phyloP scores from a whole-genome alignment of 768 basidiomycete species.

The Trametes cinnabarina region DNA sequence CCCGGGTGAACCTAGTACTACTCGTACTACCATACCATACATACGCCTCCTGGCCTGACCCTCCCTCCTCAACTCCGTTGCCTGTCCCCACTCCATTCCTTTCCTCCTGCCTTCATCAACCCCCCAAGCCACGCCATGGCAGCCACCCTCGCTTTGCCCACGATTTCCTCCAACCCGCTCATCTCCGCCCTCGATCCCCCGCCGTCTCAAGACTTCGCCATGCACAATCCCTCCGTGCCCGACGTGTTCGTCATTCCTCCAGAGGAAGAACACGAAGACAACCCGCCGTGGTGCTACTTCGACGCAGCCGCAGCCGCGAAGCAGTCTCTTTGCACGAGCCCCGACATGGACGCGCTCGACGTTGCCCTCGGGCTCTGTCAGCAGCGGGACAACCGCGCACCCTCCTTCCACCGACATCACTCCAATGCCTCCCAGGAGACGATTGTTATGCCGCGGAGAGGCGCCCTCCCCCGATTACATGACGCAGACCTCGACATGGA shows the following conservation, averaged over 20 bases:
- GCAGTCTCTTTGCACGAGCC: constrained; percentile 22
- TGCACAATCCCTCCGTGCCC: constrained; percentile 24
- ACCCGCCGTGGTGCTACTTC: constrained; percentile 35
- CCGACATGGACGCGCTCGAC: constrained; percentile 32
- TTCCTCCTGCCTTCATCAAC: background rate
- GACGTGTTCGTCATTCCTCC: constrained; percentile 38
- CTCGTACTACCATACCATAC: background rate
- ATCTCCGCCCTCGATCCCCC: constrained; percentile 23
- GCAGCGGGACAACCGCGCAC: constrained; percentile 32
- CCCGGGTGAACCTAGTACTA: background rate
- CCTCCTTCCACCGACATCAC: constrained; percentile 28
- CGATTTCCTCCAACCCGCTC: constrained; percentile 17
- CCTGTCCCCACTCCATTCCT: background rate
- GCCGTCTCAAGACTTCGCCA: constrained; percentile 28
- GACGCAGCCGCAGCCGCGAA: constrained; percentile 28
- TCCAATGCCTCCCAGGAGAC: constrained; percentile 26
- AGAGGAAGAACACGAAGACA: constrained; percentile 36
- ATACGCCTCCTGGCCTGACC: background rate
- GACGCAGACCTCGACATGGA: constrained; percentile 9
- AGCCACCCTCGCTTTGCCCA: constrained; percentile 26
- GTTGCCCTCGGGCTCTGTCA: constrained; percentile 29
- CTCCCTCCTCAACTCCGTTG: background rate
- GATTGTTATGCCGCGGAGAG: constrained; percentile 30
- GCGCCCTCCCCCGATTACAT: constrained; percentile 13
- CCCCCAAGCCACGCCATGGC: constrained; percentile 22